These are phyloP conservation scores for Chaetomium olivaceum DNA, from an alignment of 2,329 filamentous ascomycete genomes.

Conservation along the genomic window DNA sequence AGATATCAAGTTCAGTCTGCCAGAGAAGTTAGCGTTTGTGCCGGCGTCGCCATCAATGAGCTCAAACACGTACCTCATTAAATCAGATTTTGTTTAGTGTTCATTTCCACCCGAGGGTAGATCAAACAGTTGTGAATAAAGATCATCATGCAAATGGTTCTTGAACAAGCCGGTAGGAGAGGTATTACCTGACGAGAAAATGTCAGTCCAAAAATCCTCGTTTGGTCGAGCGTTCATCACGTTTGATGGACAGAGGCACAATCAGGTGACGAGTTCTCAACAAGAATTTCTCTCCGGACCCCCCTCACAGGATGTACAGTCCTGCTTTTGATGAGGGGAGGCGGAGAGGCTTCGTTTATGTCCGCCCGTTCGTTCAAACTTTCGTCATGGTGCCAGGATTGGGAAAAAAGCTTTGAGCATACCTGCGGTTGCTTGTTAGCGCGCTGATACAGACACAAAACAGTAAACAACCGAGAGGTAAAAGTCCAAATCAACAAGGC, in stretches of 20 bases:
- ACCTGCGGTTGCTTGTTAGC: conserved; percentile 49
- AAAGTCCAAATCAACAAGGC: conserved; percentile 61
- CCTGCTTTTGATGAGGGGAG: conserved; percentile 54
- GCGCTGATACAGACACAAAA: conserved; percentile 28
- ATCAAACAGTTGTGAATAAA: conserved; percentile 66
- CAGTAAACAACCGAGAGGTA: conserved; percentile 31
- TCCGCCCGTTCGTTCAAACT: conserved; percentile 70
- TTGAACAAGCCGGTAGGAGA: conserved; percentile 24
- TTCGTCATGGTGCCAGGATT: conserved; percentile 54
- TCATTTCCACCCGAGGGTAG: conserved; percentile 51
- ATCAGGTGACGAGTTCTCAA: conserved; percentile 68
- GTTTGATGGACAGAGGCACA: conserved; percentile 34
- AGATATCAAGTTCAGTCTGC: conserved; percentile 32
- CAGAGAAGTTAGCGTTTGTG: conserved; percentile 21
- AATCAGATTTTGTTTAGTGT: conserved; percentile 58
- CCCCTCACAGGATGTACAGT: conserved; percentile 63
- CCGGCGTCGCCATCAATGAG: not conserved
- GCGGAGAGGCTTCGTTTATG: conserved; percentile 58
- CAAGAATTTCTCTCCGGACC: conserved; percentile 55
- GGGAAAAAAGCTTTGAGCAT: conserved; percentile 36
- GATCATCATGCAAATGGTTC: conserved; percentile 48
- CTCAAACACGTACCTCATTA: conserved; percentile 45
- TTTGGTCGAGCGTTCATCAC: conserved; percentile 33
- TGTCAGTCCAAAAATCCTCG: conserved; percentile 32
- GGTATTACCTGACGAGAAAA: conserved; percentile 35